A percentile compares a stretch with the other conserved stretches of the same genome.
Evolutionary conservation across 306 rosid species (phyloP).

Genomic region (Cicer chorassanicum): DNA sequence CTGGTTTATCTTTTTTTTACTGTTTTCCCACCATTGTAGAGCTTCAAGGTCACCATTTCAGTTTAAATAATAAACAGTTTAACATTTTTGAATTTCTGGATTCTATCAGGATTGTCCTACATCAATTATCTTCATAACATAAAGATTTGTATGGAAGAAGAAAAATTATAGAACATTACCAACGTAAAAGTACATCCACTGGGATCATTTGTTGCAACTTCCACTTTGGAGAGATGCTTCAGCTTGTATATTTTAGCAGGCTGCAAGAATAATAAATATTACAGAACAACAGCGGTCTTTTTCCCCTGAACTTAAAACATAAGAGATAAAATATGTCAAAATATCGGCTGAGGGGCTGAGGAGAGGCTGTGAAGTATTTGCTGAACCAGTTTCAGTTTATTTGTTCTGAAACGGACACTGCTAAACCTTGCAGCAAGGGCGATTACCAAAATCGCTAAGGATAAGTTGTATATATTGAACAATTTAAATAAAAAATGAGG

Average conservation of each 20-base stretch:
- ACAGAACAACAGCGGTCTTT: slow-evolving; percentile 11
- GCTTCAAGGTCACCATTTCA: too few species aligned
- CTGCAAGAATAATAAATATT: slow-evolving; percentile 54
- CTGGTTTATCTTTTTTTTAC: too few species aligned
- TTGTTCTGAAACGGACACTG: slow-evolving; percentile 32
- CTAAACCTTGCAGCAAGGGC: slow-evolving; percentile 30
- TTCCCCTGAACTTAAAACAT: not conserved
- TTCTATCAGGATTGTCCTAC: not conserved
- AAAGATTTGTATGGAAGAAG: slow-evolving; percentile 22
- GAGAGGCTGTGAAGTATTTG: slow-evolving; percentile 18
- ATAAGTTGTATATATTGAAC: slow-evolving; percentile 13
- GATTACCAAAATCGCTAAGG: slow-evolving; percentile 12
- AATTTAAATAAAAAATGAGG: not conserved
- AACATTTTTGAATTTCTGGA: too few species aligned
- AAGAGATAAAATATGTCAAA: slow-evolving; percentile 23
- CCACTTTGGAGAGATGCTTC: slow-evolving; percentile 94
- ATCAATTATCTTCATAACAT: slow-evolving; percentile 27
- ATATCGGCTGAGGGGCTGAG: slow-evolving; percentile 8
- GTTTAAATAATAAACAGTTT: too few species aligned
- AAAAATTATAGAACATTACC: slow-evolving; percentile 61
- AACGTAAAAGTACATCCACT: slow-evolving; percentile 91
- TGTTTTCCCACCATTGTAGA: too few species aligned
- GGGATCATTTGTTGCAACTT: slow-evolving; percentile 81
- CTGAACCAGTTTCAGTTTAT: slow-evolving; percentile 11
- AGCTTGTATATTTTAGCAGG: slow-evolving; percentile 94